Conservation (phyloP, 371 early-diverging fungal species). For the Fennellomyces sp. region DNA sequence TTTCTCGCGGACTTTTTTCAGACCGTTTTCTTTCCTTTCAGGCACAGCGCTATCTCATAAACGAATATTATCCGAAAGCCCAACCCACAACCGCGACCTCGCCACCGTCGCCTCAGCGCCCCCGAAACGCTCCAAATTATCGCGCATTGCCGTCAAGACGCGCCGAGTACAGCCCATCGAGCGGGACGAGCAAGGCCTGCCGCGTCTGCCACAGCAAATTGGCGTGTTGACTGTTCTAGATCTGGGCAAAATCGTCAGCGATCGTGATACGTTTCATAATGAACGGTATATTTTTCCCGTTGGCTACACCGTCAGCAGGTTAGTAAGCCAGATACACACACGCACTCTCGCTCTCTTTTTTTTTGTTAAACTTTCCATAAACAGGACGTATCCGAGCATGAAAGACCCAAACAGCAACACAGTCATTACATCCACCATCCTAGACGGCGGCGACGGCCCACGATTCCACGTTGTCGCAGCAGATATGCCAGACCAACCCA, state of each 20-base stretch:
- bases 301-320: slow-evolving; percentile 74
- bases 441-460: slow-evolving; percentile 77
- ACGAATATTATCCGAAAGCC: slow-evolving; percentile 8
- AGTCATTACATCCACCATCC: slow-evolving; percentile 74
- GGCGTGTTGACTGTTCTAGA: slow-evolving; percentile 79
- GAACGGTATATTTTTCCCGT: slow-evolving; percentile 93
- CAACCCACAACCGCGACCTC: slow-evolving; percentile 11
- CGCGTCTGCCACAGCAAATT: slow-evolving; percentile 77
- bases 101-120: slow-evolving; percentile 54
- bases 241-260: slow-evolving; percentile 76
- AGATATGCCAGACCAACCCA: slow-evolving; percentile 64
- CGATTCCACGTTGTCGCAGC: slow-evolving; percentile 81
- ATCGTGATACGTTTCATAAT: slow-evolving; percentile 83
- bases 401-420: slow-evolving; percentile 62
- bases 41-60: not conserved
- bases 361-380: not conserved
- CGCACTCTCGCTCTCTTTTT: no score
- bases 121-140: slow-evolving; percentile 46
- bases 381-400: slow-evolving; percentile 75
- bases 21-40: not conserved
- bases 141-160: slow-evolving; percentile 32
- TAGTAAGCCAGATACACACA: slow-evolving; percentile 17
- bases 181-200: slow-evolving; percentile 68
- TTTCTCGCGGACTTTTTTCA: not conserved
- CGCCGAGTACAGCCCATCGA: slow-evolving; percentile 63